Conservation (phyloP, 2,329 filamentous ascomycete genomes). For the Sordariomycetes sp. region DNA sequence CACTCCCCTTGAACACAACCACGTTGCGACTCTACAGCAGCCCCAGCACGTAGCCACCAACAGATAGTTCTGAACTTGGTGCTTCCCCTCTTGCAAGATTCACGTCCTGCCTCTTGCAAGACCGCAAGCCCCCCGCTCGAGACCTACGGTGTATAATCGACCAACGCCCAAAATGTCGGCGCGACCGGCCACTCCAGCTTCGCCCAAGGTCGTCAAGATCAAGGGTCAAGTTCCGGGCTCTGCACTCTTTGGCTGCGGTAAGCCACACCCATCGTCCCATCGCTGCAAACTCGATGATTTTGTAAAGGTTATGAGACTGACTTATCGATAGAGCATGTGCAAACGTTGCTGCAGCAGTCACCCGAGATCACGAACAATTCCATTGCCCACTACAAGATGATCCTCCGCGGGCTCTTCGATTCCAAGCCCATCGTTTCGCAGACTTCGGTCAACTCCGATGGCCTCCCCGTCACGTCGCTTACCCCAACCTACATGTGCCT, state of each 20-base stretch:
- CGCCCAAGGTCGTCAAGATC: slow-evolving; percentile 48
- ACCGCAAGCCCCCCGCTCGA: no score
- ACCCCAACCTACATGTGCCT: slow-evolving; percentile 64
- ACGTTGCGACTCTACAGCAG: no score
- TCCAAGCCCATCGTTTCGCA: slow-evolving; percentile 54
- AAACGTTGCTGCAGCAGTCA: slow-evolving; percentile 52
- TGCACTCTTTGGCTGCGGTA: slow-evolving; percentile 57
- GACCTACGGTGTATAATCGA: no score
- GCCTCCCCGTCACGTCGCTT: slow-evolving; percentile 48
- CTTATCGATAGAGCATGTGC: slow-evolving; percentile 57
- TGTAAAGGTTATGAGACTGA: slow-evolving; percentile 6
- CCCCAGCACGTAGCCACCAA: no score
- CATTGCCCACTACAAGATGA: slow-evolving; percentile 62
- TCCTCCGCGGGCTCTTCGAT: slow-evolving; percentile 63
- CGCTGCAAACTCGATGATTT: not conserved
- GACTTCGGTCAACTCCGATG: slow-evolving; percentile 51
- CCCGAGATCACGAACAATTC: slow-evolving; percentile 59
- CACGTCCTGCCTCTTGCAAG: no score
- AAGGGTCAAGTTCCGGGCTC: slow-evolving; percentile 49
- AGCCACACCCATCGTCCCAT: slow-evolving; percentile 15
- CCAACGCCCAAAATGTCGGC: no score
- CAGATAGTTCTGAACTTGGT: no score
- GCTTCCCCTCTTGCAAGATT: no score
- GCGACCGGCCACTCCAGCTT: slow-evolving; percentile 39
- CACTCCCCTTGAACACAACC: no score